phyloP scores from a whole-genome alignment of 371 early-diverging fungal species.

The Mortierella sp. region DNA sequence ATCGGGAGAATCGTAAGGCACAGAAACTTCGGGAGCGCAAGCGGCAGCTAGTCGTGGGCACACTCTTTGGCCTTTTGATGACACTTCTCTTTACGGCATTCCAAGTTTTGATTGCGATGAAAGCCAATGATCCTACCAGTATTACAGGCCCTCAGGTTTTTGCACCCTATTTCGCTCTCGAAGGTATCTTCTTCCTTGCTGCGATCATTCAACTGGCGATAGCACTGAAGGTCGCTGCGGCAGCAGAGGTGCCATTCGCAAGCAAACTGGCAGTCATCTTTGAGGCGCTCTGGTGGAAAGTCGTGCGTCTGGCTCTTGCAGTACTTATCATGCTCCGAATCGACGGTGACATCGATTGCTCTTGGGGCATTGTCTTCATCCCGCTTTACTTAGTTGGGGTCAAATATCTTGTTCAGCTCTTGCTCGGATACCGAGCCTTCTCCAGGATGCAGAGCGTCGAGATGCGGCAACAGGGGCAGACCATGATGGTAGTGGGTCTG shows the following conservation, averaged over 20 bases:
- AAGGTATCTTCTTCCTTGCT: slow-evolving; percentile 33
- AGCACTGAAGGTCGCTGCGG: slow-evolving; percentile 7
- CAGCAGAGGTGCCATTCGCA: slow-evolving; percentile 6
- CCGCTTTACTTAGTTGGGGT: slow-evolving; percentile 79
- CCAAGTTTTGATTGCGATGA: slow-evolving; percentile 63
- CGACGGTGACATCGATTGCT: slow-evolving; percentile 63
- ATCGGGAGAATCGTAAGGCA: slow-evolving; percentile 41
- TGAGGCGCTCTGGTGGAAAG: slow-evolving; percentile 69
- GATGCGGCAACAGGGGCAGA: slow-evolving; percentile 60
- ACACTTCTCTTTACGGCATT: slow-evolving; percentile 57
- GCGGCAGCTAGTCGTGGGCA: slow-evolving; percentile 16
- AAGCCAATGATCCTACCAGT: slow-evolving; percentile 57
- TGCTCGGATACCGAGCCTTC: slow-evolving; percentile 59
- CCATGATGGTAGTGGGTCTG: slow-evolving; percentile 60
- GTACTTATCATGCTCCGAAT: slow-evolving; percentile 73
- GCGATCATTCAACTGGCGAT: slow-evolving; percentile 2
- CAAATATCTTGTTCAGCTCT: slow-evolving; percentile 65
- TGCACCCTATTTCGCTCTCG: slow-evolving; percentile 46
- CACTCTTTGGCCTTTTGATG: slow-evolving; percentile 49
- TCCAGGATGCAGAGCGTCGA: slow-evolving; percentile 62
- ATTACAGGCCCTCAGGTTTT: slow-evolving; percentile 45
- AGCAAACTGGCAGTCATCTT: slow-evolving; percentile 46
- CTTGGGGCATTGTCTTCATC: slow-evolving; percentile 85
- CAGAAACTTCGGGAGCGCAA: slow-evolving; percentile 36
- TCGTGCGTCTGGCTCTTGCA: slow-evolving; percentile 65